These are phyloP conservation scores for Xylariaceae sp. DNA, from an alignment of 2,329 filamentous ascomycete species.

Conservation along the genomic window DNA sequence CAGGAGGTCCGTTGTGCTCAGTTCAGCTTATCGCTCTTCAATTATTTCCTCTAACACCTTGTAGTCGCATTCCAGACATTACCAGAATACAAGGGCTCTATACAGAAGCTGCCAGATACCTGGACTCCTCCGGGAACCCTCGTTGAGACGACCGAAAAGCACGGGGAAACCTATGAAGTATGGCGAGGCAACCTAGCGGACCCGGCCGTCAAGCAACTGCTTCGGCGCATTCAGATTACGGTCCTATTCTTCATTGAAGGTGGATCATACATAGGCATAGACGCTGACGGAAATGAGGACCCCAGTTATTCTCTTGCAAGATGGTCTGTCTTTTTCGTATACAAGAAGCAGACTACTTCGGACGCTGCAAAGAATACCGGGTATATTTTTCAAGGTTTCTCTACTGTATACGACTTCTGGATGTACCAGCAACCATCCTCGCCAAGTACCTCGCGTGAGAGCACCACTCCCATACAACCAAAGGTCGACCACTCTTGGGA, in stretches of 20 bases:
- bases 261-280: slow-evolving; percentile 65
- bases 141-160: slow-evolving; percentile 59
- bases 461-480: slow-evolving; percentile 24
- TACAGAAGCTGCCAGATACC: slow-evolving; percentile 43
- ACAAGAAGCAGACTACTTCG: slow-evolving; percentile 54
- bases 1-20: slow-evolving; percentile 50
- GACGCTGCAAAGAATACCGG: slow-evolving; percentile 44
- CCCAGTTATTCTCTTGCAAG: slow-evolving; percentile 70
- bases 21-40: not conserved
- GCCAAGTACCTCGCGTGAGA: slow-evolving; percentile 36
- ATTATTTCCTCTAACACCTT: slow-evolving; percentile 18
- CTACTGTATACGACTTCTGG: slow-evolving; percentile 86
- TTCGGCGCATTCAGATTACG: slow-evolving; percentile 78
- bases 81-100: slow-evolving; percentile 56
- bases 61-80: slow-evolving; percentile 64
- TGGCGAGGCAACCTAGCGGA: slow-evolving; percentile 77
- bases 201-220: slow-evolving; percentile 61
- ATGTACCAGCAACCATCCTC: slow-evolving; percentile 50
- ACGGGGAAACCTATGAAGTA: slow-evolving; percentile 67
- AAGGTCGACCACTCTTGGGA: slow-evolving; percentile 38
- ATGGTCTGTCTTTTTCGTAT: slow-evolving; percentile 91
- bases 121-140: slow-evolving; percentile 73
- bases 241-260: slow-evolving; percentile 89
- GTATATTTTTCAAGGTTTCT: slow-evolving; percentile 86
- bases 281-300: slow-evolving; percentile 51